A percentile compares a stretch with the other conserved stretches of the same genome.
Conservation (phyloP, 2,329 filamentous ascomycete genomes). For the Ophiostoma piceae region DNA sequence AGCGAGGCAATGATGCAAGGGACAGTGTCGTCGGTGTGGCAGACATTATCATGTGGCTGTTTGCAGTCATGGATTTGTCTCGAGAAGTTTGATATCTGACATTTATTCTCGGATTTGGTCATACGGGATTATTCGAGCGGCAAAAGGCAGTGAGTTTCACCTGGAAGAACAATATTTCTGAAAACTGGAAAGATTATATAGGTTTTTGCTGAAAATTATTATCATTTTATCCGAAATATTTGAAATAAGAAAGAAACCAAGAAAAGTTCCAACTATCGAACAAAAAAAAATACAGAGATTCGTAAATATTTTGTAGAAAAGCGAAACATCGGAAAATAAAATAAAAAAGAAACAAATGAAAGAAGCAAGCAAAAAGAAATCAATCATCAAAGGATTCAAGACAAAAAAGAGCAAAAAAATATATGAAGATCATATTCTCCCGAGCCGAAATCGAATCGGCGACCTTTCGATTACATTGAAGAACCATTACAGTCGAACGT, state of each 20-base stretch:
- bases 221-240: no score
- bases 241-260: not conserved
- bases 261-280: not conserved
- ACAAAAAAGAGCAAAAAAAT: not conserved
- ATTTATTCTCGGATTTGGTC: not conserved
- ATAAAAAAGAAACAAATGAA: not conserved
- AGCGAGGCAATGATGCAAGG: not conserved
- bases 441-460: slow-evolving; percentile 17
- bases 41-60: not conserved
- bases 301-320: not conserved
- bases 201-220: no score
- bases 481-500: slow-evolving; percentile 16
- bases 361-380: not conserved
- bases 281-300: not conserved
- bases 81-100: not conserved
- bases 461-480: slow-evolving; percentile 16
- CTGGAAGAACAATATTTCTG: no score
- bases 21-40: not conserved
- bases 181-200: no score
- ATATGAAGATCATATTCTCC: slow-evolving; percentile 10
- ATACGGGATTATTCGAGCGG: no score
- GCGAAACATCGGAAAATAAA: not conserved
- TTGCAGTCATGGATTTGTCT: not conserved
- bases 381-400: not conserved
- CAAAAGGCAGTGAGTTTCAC: no score